phyloP scores from a whole-genome alignment of 805 yeast genomes.

The Lachancea cidri region DNA sequence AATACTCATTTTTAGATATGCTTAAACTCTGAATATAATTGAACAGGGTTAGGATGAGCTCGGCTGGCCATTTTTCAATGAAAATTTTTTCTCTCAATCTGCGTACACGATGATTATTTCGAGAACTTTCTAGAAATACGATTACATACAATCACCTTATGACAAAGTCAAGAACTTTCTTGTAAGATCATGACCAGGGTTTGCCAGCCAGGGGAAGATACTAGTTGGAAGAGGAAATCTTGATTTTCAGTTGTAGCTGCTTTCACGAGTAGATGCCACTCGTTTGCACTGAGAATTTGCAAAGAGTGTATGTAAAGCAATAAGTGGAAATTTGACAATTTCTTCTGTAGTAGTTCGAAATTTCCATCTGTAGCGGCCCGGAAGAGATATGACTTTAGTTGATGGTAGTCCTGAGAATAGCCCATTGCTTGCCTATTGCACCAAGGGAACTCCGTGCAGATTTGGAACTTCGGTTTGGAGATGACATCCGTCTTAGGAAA shows the following conservation, averaged over 20 bases:
- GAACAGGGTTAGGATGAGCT: neutral
- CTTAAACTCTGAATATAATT: neutral
- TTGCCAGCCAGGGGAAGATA: slow-evolving; percentile 69
- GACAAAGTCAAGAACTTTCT: slow-evolving; percentile 19
- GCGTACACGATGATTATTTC: slow-evolving; percentile 6
- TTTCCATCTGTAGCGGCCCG: slow-evolving; percentile 26
- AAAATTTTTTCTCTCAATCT: neutral
- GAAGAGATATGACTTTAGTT: slow-evolving; percentile 46
- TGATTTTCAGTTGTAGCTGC: slow-evolving; percentile 41
- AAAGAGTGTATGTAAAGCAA: slow-evolving; percentile 51
- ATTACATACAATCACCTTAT: slow-evolving; percentile 1
- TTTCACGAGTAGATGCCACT: slow-evolving; percentile 44
- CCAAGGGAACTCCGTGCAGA: slow-evolving; percentile 53
- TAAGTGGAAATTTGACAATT: slow-evolving; percentile 71
- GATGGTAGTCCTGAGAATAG: slow-evolving; percentile 58
- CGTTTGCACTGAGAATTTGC: slow-evolving; percentile 54
- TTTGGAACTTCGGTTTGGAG: slow-evolving; percentile 47
- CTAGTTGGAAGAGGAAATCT: slow-evolving; percentile 42
- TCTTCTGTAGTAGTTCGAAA: slow-evolving; percentile 31
- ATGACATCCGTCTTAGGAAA: slow-evolving; percentile 55
- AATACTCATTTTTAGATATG: slow-evolving; percentile 57
- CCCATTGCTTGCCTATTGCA: slow-evolving; percentile 79
- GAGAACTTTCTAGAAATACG: slow-evolving; percentile 15
- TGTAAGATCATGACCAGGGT: slow-evolving; percentile 57
- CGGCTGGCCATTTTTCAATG: neutral